These are phyloP conservation scores for Sanghuangporus sanghuang DNA, from an alignment of 1,284 basidiomycete species.

Conservation along the genomic window DNA sequence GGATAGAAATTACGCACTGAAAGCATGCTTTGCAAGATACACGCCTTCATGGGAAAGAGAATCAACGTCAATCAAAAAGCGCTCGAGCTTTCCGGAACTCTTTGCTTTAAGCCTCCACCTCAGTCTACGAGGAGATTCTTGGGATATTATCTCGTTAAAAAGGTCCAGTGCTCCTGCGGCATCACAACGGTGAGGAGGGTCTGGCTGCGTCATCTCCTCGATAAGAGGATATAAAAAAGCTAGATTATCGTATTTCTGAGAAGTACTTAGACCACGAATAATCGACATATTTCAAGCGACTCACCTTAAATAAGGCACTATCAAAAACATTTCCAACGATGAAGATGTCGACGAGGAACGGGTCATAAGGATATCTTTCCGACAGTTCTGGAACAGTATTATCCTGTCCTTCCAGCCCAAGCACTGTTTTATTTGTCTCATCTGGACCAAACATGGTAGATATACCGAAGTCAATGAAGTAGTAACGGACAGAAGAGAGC, in stretches of 20 bases:
- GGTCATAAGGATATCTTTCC: not conserved
- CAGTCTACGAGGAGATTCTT: not conserved
- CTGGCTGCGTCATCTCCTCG: slow-evolving; percentile 19
- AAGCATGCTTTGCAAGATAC: too few species aligned
- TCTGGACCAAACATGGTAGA: slow-evolving; percentile 17
- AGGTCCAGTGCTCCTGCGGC: not conserved
- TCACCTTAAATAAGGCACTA: not conserved
- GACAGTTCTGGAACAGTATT: slow-evolving; percentile 7
- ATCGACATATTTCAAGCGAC: not conserved
- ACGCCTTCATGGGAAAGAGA: not conserved
- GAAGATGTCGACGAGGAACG: slow-evolving; percentile 8
- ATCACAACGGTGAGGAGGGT: not conserved
- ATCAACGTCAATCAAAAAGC: not conserved
- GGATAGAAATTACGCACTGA: too few species aligned
- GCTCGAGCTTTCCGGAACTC: not conserved
- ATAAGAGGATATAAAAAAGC: slow-evolving; percentile 24
- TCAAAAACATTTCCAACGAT: slow-evolving; percentile 5
- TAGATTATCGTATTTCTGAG: slow-evolving; percentile 20
- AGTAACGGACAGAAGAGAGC: slow-evolving; percentile 21
- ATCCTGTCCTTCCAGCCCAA: not conserved
- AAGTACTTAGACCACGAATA: not conserved
- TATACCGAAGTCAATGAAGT: slow-evolving; percentile 28
- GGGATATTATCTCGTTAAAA: not conserved
- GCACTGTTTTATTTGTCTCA: not conserved
- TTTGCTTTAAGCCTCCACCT: not conserved